phyloP scores from a whole-genome alignment of 2,329 filamentous ascomycete genomes.

The Nemania abortiva region DNA sequence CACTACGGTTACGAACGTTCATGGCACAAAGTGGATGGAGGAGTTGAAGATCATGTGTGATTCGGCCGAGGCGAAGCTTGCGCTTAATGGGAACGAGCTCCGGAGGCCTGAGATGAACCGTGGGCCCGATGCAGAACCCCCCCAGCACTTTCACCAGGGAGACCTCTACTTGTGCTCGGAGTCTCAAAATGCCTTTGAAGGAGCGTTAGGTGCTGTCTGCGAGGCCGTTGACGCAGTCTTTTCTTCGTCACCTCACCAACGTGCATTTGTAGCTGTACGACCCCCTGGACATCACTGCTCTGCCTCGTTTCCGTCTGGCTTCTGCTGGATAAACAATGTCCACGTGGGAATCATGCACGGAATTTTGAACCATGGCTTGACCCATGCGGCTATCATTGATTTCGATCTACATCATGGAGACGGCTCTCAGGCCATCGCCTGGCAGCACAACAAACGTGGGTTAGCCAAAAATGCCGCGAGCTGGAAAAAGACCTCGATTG shows the following conservation, averaged over 20 bases:
- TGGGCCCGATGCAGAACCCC: constrained; percentile 58
- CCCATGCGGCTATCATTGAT: constrained; percentile 93
- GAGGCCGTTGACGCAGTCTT: constrained; percentile 93
- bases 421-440: constrained; percentile 94
- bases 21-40: constrained; percentile 93
- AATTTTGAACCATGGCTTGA: constrained; percentile 84
- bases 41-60: constrained; percentile 89
- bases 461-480: constrained; percentile 77
- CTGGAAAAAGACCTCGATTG: constrained; percentile 88
- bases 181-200: constrained; percentile 88
- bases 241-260: constrained; percentile 68
- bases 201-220: constrained; percentile 90
- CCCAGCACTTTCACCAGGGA: constrained; percentile 80
- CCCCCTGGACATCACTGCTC: constrained; percentile 98
- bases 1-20: constrained; percentile 86
- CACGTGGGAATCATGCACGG: constrained; percentile 96
- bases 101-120: constrained; percentile 74
- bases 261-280: constrained; percentile 91
- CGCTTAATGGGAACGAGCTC: constrained; percentile 81
- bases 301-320: constrained; percentile 87
- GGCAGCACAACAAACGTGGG: constrained; percentile 85
- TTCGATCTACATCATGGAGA: constrained; percentile 94
- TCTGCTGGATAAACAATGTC: constrained; percentile 99
- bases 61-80: constrained; percentile 80
- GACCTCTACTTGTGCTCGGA: constrained; percentile 92